Percentiles rank a stretch among this genome's conserved stretches.
phyloP scores from a whole-genome alignment of 345 rosid species.

The Rhodamnia rubescens region DNA sequence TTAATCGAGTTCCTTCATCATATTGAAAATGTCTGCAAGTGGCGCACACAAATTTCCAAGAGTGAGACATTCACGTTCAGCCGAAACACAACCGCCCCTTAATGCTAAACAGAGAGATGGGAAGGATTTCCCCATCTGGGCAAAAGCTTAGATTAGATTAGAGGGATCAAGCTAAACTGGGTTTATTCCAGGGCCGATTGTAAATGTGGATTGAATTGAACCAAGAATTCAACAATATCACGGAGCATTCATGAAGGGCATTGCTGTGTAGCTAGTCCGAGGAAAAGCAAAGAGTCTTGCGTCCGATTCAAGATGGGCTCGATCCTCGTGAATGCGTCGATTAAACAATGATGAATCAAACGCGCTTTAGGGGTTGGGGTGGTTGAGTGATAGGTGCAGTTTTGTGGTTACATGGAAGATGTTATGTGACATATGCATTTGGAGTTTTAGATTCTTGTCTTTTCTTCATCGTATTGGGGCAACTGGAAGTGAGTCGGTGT shows the following conservation, averaged over 20 bases:
- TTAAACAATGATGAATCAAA: not conserved
- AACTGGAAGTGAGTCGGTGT: slow-evolving; percentile 19
- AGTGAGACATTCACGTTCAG: not conserved
- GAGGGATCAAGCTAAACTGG: not conserved
- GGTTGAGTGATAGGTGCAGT: not conserved
- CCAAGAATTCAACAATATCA: not conserved
- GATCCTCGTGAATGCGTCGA: not conserved
- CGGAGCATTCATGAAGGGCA: not conserved
- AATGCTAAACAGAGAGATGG: not conserved
- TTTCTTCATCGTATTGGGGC: slow-evolving; percentile 4
- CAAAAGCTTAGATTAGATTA: not conserved
- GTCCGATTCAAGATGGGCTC: not conserved
- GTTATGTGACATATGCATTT: not conserved
- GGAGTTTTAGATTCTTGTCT: slow-evolving; percentile 4
- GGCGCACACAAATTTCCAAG: not conserved
- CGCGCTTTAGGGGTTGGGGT: not conserved
- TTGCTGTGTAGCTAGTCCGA: not conserved
- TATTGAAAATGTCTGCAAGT: not conserved
- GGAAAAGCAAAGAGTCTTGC: not conserved
- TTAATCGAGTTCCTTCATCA: not conserved
- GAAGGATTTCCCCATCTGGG: not conserved
- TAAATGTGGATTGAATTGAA: not conserved
- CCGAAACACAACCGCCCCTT: not conserved
- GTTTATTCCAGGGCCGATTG: not conserved
- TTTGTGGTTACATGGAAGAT: not conserved